Evolutionary conservation across 305 asterid genomes (phyloP).

Genomic region (Fraxinus velutina): DNA sequence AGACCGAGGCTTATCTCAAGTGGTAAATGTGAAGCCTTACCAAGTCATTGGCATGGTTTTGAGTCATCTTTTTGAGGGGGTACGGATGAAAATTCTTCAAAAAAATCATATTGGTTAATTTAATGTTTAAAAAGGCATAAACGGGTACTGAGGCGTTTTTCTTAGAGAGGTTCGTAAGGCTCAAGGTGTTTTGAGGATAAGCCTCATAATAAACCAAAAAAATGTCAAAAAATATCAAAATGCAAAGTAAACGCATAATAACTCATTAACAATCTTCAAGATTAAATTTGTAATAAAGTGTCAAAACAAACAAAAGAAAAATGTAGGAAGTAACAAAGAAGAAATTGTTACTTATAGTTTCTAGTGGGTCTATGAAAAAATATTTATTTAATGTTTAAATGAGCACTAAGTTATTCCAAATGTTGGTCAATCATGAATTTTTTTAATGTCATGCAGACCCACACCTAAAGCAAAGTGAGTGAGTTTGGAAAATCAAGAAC

Average conservation of each 20-base stretch:
- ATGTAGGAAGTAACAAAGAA: neutral
- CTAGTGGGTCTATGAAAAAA: neutral
- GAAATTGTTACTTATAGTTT: neutral
- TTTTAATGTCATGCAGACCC: neutral
- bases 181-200: neutral
- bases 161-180: neutral
- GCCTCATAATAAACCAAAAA: neutral
- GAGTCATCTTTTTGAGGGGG: neutral
- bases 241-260: neutral
- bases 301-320: neutral
- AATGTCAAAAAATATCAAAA: neutral
- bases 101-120: neutral
- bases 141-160: neutral
- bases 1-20: neutral
- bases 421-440: neutral
- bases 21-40: neutral
- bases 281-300: neutral
- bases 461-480: neutral
- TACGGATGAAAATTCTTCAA: neutral
- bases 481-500: neutral
- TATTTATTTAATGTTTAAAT: neutral
- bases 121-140: neutral
- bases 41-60: neutral
- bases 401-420: neutral
- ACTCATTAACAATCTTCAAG: neutral